Evolutionary conservation across 192 early-diverging fungal genomes (phyloP).

Genomic region (Endogone sp.): DNA sequence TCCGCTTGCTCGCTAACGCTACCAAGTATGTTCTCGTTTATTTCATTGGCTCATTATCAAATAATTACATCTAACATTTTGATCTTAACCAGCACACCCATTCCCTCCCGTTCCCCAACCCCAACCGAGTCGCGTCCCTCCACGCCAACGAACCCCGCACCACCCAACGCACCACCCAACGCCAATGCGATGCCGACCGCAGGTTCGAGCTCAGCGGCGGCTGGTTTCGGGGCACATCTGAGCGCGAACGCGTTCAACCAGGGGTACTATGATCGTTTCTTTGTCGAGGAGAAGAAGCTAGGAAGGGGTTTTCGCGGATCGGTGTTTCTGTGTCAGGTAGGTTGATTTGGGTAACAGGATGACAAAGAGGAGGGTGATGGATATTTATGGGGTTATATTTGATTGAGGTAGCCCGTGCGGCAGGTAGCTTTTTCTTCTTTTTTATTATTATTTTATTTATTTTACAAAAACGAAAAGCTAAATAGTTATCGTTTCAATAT

Average conservation of each 20-base stretch:
- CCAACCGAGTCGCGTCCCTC: not conserved
- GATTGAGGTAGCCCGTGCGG: too few relatives aligned
- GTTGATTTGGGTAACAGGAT: too few relatives aligned
- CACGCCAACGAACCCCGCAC: not conserved
- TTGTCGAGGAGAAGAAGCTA: slow-evolving; percentile 81
- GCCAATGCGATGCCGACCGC: not conserved
- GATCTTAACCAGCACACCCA: slow-evolving; percentile 19
- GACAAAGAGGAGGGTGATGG: slow-evolving; percentile 66
- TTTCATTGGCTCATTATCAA: not conserved
- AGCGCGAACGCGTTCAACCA: slow-evolving; percentile 80
- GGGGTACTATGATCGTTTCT: slow-evolving; percentile 94
- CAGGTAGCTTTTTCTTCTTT: slow-evolving; percentile 34
- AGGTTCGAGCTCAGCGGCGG: not conserved
- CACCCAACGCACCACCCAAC: not conserved
- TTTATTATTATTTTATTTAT: not conserved
- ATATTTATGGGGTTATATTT: slow-evolving; percentile 67
- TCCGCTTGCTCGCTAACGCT: slow-evolving; percentile 45
- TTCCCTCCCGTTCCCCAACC: slow-evolving; percentile 13
- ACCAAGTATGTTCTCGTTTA: slow-evolving; percentile 2
- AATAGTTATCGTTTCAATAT: too few relatives aligned
- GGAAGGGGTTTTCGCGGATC: slow-evolving; percentile 88
- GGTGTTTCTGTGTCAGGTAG: slow-evolving; percentile 81
- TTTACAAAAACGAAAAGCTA: too few relatives aligned
- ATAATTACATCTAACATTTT: slow-evolving; percentile 21
- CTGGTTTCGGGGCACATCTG: slow-evolving; percentile 31